Evolutionary conservation across 2,329 filamentous ascomycete species (phyloP).

Genomic region (Leptosphaerulina australis): DNA sequence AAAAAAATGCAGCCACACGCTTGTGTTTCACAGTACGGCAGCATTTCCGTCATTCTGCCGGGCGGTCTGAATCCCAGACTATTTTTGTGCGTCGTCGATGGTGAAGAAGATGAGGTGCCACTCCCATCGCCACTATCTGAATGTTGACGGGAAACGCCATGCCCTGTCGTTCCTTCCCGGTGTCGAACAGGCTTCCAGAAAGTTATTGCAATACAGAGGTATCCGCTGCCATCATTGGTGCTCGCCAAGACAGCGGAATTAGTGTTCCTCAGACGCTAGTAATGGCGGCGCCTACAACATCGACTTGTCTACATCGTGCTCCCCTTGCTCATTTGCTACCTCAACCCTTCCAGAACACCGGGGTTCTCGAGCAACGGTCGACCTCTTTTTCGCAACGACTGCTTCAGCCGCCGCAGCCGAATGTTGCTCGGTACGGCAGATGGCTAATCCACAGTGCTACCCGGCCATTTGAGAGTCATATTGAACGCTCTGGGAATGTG

Average conservation of each 20-base stretch:
- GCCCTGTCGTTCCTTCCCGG: constrained; percentile 2
- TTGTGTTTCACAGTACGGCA: constrained; percentile 17
- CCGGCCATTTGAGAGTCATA: too few relatives aligned
- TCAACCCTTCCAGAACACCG: constrained; percentile 20
- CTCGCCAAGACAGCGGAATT: constrained; percentile 11
- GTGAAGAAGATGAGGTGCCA: neutral
- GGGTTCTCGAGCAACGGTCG: constrained; percentile 17
- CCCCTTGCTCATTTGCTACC: constrained; percentile 16
- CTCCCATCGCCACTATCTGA: constrained; percentile 9
- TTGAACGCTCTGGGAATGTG: constrained; percentile 8
- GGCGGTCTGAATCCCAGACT: constrained; percentile 2
- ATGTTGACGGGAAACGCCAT: constrained; percentile 1
- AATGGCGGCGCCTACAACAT: constrained; percentile 7
- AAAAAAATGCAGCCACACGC: constrained; percentile 10
- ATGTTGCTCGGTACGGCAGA: constrained; percentile 31
- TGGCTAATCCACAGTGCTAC: too few relatives aligned
- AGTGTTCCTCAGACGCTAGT: neutral
- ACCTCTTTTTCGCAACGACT: constrained; percentile 11
- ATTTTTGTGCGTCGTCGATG: constrained; percentile 9
- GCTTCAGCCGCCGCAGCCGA: constrained; percentile 21
- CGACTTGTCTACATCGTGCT: constrained; percentile 2
- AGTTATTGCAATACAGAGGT: neutral
- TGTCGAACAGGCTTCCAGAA: constrained; percentile 10
- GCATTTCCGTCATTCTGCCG: constrained; percentile 13
- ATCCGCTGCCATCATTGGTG: neutral